Evolutionary conservation across 225 moss, liverwort and hornwort genomes (phyloP), one percentile per base, ranked within the genome.

Genomic region (Polytrichum formosum): DNA sequence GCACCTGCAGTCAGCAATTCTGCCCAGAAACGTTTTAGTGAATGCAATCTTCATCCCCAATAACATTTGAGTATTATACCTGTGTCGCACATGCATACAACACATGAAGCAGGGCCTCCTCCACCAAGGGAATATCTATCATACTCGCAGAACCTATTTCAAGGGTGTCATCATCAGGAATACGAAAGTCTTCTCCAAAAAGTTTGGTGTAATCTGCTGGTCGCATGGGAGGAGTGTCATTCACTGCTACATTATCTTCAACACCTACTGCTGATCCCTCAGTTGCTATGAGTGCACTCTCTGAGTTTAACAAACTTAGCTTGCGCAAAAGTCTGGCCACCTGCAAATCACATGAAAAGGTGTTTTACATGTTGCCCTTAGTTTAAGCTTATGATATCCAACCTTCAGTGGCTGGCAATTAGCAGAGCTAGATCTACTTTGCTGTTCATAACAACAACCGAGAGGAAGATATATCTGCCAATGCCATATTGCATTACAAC

Each of bases 41-140:
- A 46, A 46, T 46, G 46, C 46, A 46, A 46, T 46, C 16, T 46
- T 46, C 46, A 46, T 13, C 46, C 46, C 46, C 46, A 46, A 13
- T 46, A 46, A 16, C 46, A 13, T 16, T 46, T 46, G 16, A 46
- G 46, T 46, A 46, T 46, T 13, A 54, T 61, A 89, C 95, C 84
- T 92, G 95, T 68, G 92, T 79, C 70, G 90, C 92, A 88, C 90
- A 88, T 46, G 89, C 91, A 80, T 83, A 95, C 53, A 95, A 80
- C 28, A 92, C 70, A 72, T 95, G 95, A 68, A 95, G 84, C 70
- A 92, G 78, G 56, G 91, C 90, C 79, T 95, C 95, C 82, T 95
- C 95, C 79, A 95, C 91, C 65, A 83, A 78, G 72, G 92, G 70
- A n/a, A 87, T 75, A 70, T 92, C 92, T 30, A 95, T 74, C 54